Base-by-base conservation (phyloP, 768 basidiomycete species). In the Tephrocybe rancida region DNA sequence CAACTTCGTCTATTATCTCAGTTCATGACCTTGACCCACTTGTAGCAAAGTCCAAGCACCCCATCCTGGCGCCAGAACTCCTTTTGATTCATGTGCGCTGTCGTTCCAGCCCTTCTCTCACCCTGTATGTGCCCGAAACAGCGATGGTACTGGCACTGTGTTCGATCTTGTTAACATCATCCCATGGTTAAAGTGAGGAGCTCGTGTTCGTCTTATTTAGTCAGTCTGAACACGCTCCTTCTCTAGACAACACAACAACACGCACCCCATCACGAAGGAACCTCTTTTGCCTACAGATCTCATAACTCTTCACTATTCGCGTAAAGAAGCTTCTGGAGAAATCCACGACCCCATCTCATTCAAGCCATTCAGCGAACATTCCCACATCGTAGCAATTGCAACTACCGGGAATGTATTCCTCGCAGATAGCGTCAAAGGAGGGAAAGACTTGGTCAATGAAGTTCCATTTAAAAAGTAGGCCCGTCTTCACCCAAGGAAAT, bases 301-400 rank as follows among this genome's bases (percentile, higher is more conserved):
- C 50, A 88, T 93, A 42, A 80, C 82, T n/a, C 78, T 93, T 26
- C 80, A 90, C 64, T 94, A 93, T 64, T 84, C 87, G 1, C 80
- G 92, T 56, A 95, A 95, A 68, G 80, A 81, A 64, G 75, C 90
- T 2, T 85, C 92, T 22, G 90, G 90, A 34, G 90, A 94, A 69
- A 83, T 92, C 11, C 88, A 97, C 67, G 97, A 99, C 68, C 97
- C 97, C 0, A 94, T 99, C 39, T 93, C 94, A 3, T 99, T 96
- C 83, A 98, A 98, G 68, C 89, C 92, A 2, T 97, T 99, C 79
- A 95, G 82, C 65, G 89, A 96, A 57, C 96, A 98, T 67, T 95
- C 96, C 1, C 91, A 98, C 65, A 91, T 99, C 50, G 91, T 94
- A 32, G 90, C 92, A 37, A 86, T 97, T 60, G 86, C 87, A 5